Evolutionary conservation across 805 yeast species (phyloP).

Genomic region (Ogataea nakhonphanomensis): DNA sequence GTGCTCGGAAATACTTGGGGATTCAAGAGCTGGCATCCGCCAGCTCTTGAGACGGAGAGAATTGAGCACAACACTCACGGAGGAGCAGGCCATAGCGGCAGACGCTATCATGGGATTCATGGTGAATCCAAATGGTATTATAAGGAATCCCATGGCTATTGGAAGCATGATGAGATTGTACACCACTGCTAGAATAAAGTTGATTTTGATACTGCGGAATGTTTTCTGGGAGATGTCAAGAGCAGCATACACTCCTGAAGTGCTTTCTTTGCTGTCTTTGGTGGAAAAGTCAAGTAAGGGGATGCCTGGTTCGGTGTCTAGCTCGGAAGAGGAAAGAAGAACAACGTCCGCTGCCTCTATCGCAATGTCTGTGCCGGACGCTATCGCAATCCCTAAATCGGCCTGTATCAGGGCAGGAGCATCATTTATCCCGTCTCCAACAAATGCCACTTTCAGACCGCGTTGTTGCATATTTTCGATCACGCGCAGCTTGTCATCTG

Average conservation of each 20-base stretch:
- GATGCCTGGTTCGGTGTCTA: slow-evolving; percentile 19
- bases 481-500: slow-evolving; percentile 69
- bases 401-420: slow-evolving; percentile 93
- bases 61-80: slow-evolving; percentile 81
- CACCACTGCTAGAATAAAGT: slow-evolving; percentile 82
- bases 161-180: slow-evolving; percentile 87
- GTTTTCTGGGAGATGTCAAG: slow-evolving; percentile 68
- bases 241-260: slow-evolving; percentile 55
- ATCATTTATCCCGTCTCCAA: slow-evolving; percentile 98
- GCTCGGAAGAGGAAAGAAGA: slow-evolving; percentile 43
- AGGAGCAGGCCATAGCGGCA: slow-evolving; percentile 88
- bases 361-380: slow-evolving; percentile 93
- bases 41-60: slow-evolving; percentile 71
- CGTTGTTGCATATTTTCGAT: slow-evolving; percentile 52
- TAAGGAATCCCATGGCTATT: slow-evolving; percentile 87
- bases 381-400: slow-evolving; percentile 85
- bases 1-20: not conserved
- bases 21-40: slow-evolving; percentile 30
- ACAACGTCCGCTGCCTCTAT: slow-evolving; percentile 96
- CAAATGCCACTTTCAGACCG: slow-evolving; percentile 64
- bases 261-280: slow-evolving; percentile 20
- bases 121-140: slow-evolving; percentile 68
- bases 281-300: slow-evolving; percentile 21
- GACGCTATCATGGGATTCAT: slow-evolving; percentile 89
- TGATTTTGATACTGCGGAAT: slow-evolving; percentile 69